phyloP scores from a whole-genome alignment of 495 filamentous ascomycete species.

The Daldinia decipiens region DNA sequence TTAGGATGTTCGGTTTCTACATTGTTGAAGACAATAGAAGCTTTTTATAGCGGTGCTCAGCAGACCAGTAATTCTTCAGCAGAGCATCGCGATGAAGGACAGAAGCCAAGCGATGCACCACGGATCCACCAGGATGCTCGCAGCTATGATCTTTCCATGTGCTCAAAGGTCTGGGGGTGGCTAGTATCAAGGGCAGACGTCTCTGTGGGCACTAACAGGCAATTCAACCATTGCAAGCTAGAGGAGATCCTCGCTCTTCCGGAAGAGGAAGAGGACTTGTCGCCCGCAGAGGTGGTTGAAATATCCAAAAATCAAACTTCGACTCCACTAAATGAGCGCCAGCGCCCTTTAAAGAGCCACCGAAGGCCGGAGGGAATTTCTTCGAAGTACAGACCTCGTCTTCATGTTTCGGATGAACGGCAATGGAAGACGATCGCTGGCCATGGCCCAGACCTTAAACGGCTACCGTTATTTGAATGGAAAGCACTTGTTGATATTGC shows the following conservation, averaged over 20 bases:
- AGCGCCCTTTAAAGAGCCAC: background rate
- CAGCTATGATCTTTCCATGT: slow-evolving; percentile 46
- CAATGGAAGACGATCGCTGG: slow-evolving; percentile 84
- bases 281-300: slow-evolving; percentile 4
- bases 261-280: slow-evolving; percentile 43
- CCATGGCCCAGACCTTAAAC: slow-evolving; percentile 77
- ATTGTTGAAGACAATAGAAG: slow-evolving; percentile 39
- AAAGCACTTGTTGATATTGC: slow-evolving; percentile 82
- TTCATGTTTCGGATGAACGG: slow-evolving; percentile 55
- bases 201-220: slow-evolving; percentile 52
- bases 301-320: background rate
- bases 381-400: slow-evolving; percentile 37
- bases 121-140: background rate
- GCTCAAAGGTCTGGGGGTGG: slow-evolving; percentile 59
- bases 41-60: slow-evolving; percentile 32
- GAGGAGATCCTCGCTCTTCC: slow-evolving; percentile 56
- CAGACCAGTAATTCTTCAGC: background rate
- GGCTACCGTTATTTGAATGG: slow-evolving; percentile 75
- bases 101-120: background rate
- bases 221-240: slow-evolving; percentile 55
- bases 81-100: slow-evolving; percentile 1
- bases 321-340: slow-evolving; percentile 7
- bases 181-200: slow-evolving; percentile 55
- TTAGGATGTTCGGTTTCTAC: slow-evolving; percentile 44
- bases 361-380: background rate